Base-by-base conservation (phyloP, 2,329 filamentous ascomycete species). In the Apiospora koreana region DNA sequence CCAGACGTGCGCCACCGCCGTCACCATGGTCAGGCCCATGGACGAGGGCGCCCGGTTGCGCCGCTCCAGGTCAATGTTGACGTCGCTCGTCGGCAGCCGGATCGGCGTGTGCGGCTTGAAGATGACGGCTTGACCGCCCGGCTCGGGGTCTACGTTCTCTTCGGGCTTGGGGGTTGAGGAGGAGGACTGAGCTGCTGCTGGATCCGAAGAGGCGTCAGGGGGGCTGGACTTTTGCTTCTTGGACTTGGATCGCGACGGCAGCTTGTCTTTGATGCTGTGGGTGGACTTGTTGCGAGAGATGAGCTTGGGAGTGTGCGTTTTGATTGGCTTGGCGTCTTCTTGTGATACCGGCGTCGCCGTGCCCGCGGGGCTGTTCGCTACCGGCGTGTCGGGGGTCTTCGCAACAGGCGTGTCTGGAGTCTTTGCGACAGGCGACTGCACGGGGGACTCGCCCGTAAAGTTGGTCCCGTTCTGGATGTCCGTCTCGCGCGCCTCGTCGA, bases 1-100 rank as follows among this genome's bases (percentile, higher is more conserved):
- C 96, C 96, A 99, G 21, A 97, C 93, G 77, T 98, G 95, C 0
- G 95, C 95, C 12, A 98, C 91, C 0, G 95, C 91, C 0, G 95
- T 97, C 3, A 98, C 94, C 91, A 98, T 94, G 0, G 94, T 94
- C 74, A 94, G 88, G 0, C 94, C 92, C 80, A 96, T 92, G 12
- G 88, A 89, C 76, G 93, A 93, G 5, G 89, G 88, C 1, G 93
- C 90, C 76, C 92, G 93, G 81, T 94, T 97, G 45, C 95, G 90
- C 9, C 94, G 89, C 82, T 98, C 95, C 31, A 98, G 90, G 67
- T 94, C 91, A 74, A 98, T 93, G 79, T 97, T 97, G 75, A 98
- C 87, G 77, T 98, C 96, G 79, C 92, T 94, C 65, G 91, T 93
- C 0, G 92, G 90, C 0, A 98, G 81, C 9, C 91, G 86, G 6